These are phyloP conservation scores for Aspergillus quadricinctus DNA, from an alignment of 2,329 filamentous ascomycete species.

Conservation along the genomic window DNA sequence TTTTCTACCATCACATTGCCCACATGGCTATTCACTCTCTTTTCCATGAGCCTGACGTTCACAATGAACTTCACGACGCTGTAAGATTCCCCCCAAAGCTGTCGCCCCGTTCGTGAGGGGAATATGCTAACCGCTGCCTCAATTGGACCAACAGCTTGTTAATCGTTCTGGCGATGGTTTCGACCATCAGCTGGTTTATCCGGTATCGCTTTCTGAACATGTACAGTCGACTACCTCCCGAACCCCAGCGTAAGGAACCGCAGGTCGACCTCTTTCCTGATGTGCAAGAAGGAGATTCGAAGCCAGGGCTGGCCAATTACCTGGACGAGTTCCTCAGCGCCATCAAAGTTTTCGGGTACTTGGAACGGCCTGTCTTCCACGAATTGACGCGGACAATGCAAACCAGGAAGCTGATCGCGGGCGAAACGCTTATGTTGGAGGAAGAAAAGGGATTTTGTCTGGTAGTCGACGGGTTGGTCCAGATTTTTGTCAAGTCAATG, in stretches of 20 bases:
- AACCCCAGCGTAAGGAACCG: conserved; percentile 92
- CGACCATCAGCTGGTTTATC: conserved; percentile 88
- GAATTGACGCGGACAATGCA: conserved; percentile 98
- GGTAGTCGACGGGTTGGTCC: conserved; percentile 91
- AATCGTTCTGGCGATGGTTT: conserved; percentile 70
- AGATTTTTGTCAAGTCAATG: conserved; percentile 96
- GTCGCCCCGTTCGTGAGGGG: neutral
- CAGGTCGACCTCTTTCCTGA: conserved; percentile 94
- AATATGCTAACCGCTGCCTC: conserved; percentile 5
- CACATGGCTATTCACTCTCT: conserved; percentile 80
- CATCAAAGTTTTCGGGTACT: conserved; percentile 97
- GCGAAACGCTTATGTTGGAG: conserved; percentile 89
- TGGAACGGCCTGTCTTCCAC: conserved; percentile 95
- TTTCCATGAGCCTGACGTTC: conserved; percentile 90
- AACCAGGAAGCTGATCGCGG: conserved; percentile 90
- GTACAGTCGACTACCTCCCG: conserved; percentile 88
- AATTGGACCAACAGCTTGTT: conserved; percentile 57
- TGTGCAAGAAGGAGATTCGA: conserved; percentile 80
- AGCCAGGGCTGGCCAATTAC: conserved; percentile 91
- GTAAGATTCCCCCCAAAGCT: conserved; percentile 46
- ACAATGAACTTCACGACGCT: conserved; percentile 98
- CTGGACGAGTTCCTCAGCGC: conserved; percentile 96
- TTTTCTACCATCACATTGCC: conserved; percentile 86
- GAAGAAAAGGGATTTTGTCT: conserved; percentile 98
- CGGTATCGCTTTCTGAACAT: conserved; percentile 95